Base-by-base conservation (phyloP, 2,329 filamentous ascomycete genomes). In the Fonsecaea monophora region DNA sequence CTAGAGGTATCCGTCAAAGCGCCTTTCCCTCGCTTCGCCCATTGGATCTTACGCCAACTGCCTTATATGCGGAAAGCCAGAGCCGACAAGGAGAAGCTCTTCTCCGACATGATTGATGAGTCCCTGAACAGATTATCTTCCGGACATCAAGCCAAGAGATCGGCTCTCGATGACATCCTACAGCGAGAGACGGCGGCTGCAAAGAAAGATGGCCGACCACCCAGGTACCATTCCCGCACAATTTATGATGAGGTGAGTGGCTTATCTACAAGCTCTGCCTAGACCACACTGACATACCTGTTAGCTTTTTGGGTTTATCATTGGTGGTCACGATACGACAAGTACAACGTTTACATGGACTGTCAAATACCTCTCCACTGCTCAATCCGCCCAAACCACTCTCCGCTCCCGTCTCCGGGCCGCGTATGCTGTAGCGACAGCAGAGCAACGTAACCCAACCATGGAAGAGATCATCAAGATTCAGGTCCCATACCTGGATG, bases 281-380 rank as follows among this genome's bases (percentile, higher is more conserved):
- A 65, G 61, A 15, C 3, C 9, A 35, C 45, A 37, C 59, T 62
- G 13, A 53, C 30, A 7, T 12, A 12, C 40, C 32, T 21, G 72
- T 50, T 71, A 79, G 70, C 65, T 78, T 1, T 77, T 76, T 42
- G 77, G 74, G 2, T 77, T 78, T 65, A 66, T 78, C 2, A 66
- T 79, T n/a, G 78, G 79, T 56, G 82, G 81, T n/a, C 79, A 83
- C 65, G 81, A 84, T 56, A 83, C 82, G 0, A 82, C 79, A 0
- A 75, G 78, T 10, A 81, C 78, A 7, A 79, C 79, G 0, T 69
- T 82, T 0, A 67, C 69, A 38, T 82, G 81, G 81, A 75, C 69
- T 1, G 50, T 82, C 9, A 83, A 82, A 59, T 72, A 73, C 62
- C 74, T 83, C 4, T 72, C 77, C n/a, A 72, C 71, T 35, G 69